Evolutionary conservation across 2,329 filamentous ascomycete species (phyloP).

Genomic region (Monosporascus sp.): DNA sequence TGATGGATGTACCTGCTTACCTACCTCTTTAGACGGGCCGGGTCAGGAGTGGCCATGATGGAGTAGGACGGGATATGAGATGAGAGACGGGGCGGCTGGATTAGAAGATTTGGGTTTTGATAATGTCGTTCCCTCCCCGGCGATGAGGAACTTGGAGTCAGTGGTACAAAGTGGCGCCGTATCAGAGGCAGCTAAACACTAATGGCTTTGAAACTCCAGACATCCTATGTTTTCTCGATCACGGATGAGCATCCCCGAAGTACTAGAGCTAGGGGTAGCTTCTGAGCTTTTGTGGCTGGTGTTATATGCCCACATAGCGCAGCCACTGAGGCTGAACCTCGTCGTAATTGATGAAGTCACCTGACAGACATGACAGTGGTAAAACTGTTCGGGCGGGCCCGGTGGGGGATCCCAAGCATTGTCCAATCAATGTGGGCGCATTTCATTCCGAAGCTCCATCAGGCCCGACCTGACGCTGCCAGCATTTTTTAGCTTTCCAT

Average conservation of each 20-base stretch:
- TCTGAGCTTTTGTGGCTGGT: neutral
- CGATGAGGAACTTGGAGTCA: too few relatives aligned
- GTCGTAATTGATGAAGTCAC: neutral
- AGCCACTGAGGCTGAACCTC: too few relatives aligned
- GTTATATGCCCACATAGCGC: neutral
- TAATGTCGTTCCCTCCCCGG: neutral
- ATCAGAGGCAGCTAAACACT: too few relatives aligned
- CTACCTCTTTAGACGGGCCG: too few relatives aligned
- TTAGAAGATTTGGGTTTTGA: neutral
- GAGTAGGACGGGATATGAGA: too few relatives aligned
- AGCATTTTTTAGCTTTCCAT: conserved; percentile 12
- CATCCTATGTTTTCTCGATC: too few relatives aligned
- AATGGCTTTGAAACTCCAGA: too few relatives aligned
- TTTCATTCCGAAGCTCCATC: conserved; percentile 37
- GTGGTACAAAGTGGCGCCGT: too few relatives aligned
- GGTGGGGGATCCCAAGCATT: conserved; percentile 4
- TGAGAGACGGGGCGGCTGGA: neutral
- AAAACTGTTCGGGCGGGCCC: neutral
- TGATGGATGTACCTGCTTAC: conserved; percentile 25
- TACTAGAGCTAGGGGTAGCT: too few relatives aligned
- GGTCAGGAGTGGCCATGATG: too few relatives aligned
- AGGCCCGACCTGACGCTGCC: conserved; percentile 36
- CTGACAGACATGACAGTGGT: conserved; percentile 15
- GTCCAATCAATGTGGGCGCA: conserved; percentile 42
- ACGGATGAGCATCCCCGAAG: too few relatives aligned